Evolutionary conservation across 2,329 filamentous ascomycete genomes (phyloP).

Genomic region (Fusarium aywerte): DNA sequence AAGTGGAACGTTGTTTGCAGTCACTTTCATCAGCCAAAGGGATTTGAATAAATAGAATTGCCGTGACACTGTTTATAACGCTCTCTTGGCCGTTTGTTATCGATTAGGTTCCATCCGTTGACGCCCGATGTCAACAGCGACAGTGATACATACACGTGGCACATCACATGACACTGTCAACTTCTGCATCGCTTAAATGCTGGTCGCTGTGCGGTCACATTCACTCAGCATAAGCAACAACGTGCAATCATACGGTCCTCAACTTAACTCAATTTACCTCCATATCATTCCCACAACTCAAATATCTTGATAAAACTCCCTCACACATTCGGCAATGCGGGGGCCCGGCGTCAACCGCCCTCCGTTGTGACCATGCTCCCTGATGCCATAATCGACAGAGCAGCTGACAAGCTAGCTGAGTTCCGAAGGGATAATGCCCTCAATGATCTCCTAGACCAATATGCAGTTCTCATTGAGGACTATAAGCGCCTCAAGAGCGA

Average conservation of each 20-base stretch:
- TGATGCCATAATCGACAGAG: slow-evolving; percentile 37
- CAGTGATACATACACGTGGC: slow-evolving; percentile 12
- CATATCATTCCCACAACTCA: no score
- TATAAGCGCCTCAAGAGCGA: slow-evolving; percentile 67
- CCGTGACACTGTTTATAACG: accelerated
- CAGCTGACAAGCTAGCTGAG: slow-evolving; percentile 46
- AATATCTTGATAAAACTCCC: neutral
- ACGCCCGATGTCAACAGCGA: slow-evolving; percentile 2
- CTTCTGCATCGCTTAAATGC: slow-evolving; percentile 11
- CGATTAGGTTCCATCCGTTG: slow-evolving; percentile 1
- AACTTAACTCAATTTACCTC: neutral
- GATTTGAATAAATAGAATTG: neutral
- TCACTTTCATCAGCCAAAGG: neutral
- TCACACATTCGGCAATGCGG: slow-evolving; percentile 26
- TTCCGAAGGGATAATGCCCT: slow-evolving; percentile 47
- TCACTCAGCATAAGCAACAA: slow-evolving; percentile 17
- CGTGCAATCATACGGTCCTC: neutral
- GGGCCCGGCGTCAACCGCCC: slow-evolving; percentile 14
- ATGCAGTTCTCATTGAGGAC: slow-evolving; percentile 58
- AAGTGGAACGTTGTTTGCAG: neutral
- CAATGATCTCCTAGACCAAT: slow-evolving; percentile 48
- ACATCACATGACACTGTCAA: slow-evolving; percentile 12
- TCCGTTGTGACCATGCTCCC: slow-evolving; percentile 35
- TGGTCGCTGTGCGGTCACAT: neutral
- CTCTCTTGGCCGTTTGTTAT: neutral